These are phyloP conservation scores for Clavaria fumosa DNA, from an alignment of 768 basidiomycete genomes.

Conservation along the genomic window DNA sequence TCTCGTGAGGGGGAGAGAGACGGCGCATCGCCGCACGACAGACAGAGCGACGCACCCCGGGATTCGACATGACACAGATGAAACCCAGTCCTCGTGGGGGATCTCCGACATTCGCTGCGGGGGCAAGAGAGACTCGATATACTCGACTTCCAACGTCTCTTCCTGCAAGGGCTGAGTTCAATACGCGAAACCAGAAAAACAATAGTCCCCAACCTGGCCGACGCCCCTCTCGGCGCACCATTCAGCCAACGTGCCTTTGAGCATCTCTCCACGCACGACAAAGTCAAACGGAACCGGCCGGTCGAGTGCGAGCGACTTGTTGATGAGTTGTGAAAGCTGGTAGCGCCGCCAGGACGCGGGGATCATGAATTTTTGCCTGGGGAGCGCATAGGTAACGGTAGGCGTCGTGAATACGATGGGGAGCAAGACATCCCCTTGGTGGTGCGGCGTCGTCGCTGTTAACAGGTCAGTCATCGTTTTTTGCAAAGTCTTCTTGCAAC, in stretches of 20 bases:
- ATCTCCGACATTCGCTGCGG: constrained; percentile 67
- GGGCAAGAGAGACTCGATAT: constrained; percentile 79
- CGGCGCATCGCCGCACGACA: constrained; percentile 42
- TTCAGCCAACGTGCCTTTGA: constrained; percentile 53
- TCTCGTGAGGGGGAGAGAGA: constrained; percentile 22
- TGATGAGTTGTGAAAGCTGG: constrained; percentile 92
- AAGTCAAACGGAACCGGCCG: constrained; percentile 88
- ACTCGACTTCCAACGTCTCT: constrained; percentile 85
- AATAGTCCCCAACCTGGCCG: constrained; percentile 39
- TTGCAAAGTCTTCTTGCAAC: no score
- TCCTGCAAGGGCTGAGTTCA: constrained; percentile 31
- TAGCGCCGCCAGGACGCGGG: constrained; percentile 86
- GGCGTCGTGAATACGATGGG: constrained; percentile 64
- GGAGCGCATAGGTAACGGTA: constrained; percentile 58
- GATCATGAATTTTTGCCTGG: constrained; percentile 83
- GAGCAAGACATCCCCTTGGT: no score
- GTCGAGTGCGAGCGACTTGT: constrained; percentile 70
- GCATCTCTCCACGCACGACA: constrained; percentile 66
- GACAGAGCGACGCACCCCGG: constrained; percentile 44
- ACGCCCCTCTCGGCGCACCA: constrained; percentile 60
- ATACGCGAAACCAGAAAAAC: constrained; percentile 1
- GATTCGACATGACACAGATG: constrained; percentile 50
- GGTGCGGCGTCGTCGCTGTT: no score
- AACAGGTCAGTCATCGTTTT: no score
- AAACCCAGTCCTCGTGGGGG: constrained; percentile 91